Percentiles rank a stretch among this genome's conserved stretches.
Evolutionary conservation across 345 rosid genomes (phyloP).

Genomic region (Erodium maritimum): DNA sequence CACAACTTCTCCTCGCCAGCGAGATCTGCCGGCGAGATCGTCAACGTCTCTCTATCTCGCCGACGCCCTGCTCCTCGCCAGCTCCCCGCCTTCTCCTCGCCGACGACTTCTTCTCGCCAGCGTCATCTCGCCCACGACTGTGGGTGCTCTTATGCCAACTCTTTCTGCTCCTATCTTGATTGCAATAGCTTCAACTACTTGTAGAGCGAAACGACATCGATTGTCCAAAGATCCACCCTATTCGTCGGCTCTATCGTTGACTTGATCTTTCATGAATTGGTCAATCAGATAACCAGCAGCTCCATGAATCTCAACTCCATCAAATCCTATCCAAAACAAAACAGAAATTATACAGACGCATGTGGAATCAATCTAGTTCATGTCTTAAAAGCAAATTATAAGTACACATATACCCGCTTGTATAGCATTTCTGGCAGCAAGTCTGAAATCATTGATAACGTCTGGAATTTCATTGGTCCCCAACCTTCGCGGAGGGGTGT

Average conservation of each 20-base stretch:
- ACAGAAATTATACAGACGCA: no score
- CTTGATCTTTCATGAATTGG: constrained; percentile 61
- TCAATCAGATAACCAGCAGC: constrained; percentile 60
- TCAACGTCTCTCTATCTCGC: no score
- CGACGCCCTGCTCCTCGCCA: no score
- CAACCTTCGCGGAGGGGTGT: constrained; percentile 49
- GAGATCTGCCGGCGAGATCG: no score
- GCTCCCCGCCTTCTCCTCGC: no score
- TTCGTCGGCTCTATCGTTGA: constrained; percentile 59
- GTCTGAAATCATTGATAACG: constrained; percentile 50
- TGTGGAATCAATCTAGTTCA: no score
- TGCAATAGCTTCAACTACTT: constrained; percentile 48
- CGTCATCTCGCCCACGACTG: no score
- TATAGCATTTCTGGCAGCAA: constrained; percentile 67
- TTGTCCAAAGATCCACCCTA: constrained; percentile 63
- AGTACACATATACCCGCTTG: constrained; percentile 80
- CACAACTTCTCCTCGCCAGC: no score
- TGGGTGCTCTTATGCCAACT: constrained; percentile 61
- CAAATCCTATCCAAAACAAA: constrained; percentile 30
- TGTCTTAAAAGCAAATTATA: no score
- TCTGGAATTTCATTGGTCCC: constrained; percentile 54
- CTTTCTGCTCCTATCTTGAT: constrained; percentile 57
- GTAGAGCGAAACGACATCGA: constrained; percentile 52
- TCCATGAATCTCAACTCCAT: constrained; percentile 73
- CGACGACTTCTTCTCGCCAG: no score